Conservation (phyloP, 2,329 filamentous ascomycete genomes). For the Penicillium crustosum region DNA sequence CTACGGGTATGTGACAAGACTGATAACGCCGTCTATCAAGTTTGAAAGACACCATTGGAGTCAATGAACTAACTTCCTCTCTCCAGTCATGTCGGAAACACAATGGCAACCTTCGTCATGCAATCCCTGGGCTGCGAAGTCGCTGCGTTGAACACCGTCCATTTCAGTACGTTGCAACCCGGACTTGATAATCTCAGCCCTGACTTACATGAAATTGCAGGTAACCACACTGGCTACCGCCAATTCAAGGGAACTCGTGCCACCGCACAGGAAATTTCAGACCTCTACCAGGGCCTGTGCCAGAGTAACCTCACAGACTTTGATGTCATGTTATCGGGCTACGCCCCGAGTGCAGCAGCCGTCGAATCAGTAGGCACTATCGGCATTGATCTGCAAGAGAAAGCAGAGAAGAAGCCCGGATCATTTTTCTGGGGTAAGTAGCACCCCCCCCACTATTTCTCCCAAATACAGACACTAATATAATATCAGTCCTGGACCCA, state of each 20-base stretch:
- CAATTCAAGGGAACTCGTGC: conserved; percentile 84
- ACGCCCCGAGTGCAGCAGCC: conserved; percentile 82
- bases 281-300: conserved; percentile 80
- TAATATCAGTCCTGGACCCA: conserved; percentile 72
- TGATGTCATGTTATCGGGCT: conserved; percentile 91
- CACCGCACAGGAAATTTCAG: conserved; percentile 76
- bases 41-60: conserved; percentile 1
- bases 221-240: conserved; percentile 91
- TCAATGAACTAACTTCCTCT: conserved; percentile 14
- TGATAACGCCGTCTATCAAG: conserved; percentile 7
- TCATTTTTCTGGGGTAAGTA: conserved; percentile 80
- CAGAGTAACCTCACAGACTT: conserved; percentile 84
- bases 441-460: background rate
- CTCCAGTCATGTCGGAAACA: conserved; percentile 90
- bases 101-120: conserved; percentile 92
- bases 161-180: conserved; percentile 72
- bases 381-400: conserved; percentile 72
- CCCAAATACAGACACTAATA: conserved; percentile 5
- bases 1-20: conserved; percentile 31
- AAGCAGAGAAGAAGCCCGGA: conserved; percentile 62
- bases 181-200: background rate
- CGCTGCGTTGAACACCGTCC: conserved; percentile 89
- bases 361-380: conserved; percentile 84
- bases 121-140: conserved; percentile 93
- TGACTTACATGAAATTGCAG: conserved; percentile 47